phyloP scores from a whole-genome alignment of 305 asterid species.

The Fraxinus sp. region DNA sequence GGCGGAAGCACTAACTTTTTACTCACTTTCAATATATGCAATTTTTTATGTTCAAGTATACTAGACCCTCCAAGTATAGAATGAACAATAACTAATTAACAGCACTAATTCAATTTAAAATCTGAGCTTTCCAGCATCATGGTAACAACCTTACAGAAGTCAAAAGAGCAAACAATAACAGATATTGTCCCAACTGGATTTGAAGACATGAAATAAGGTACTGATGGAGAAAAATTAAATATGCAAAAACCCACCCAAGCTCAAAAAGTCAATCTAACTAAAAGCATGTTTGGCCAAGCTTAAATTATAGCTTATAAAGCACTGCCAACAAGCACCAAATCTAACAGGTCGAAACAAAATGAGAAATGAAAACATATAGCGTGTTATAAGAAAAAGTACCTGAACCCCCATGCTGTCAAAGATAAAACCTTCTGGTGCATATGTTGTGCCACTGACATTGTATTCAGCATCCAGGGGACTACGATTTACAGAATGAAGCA shows the following conservation, averaged over 20 bases:
- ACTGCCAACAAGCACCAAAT: not conserved
- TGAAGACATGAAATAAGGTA: not conserved
- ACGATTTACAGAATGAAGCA: constrained; percentile 67
- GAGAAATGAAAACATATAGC: constrained; percentile 2
- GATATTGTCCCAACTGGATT: not conserved
- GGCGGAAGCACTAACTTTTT: not conserved
- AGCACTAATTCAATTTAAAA: not conserved
- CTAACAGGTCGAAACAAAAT: not conserved
- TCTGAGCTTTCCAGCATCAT: not conserved
- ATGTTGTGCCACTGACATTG: constrained; percentile 85
- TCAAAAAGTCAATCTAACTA: not conserved
- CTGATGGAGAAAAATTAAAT: not conserved
- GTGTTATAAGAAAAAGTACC: constrained; percentile 44
- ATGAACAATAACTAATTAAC: not conserved
- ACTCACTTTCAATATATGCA: not conserved
- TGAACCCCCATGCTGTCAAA: constrained; percentile 62
- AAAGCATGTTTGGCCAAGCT: not conserved
- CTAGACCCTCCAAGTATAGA: not conserved
- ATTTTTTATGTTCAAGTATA: not conserved
- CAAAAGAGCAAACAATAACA: not conserved
- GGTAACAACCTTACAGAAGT: not conserved
- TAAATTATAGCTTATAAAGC: not conserved
- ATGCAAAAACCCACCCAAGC: not conserved
- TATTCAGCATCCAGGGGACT: constrained; percentile 70
- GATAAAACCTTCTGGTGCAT: constrained; percentile 92